Percentiles rank a stretch among this genome's conserved stretches.
Conservation (phyloP, 768 basidiomycete species). For the Auricularia sp. region DNA sequence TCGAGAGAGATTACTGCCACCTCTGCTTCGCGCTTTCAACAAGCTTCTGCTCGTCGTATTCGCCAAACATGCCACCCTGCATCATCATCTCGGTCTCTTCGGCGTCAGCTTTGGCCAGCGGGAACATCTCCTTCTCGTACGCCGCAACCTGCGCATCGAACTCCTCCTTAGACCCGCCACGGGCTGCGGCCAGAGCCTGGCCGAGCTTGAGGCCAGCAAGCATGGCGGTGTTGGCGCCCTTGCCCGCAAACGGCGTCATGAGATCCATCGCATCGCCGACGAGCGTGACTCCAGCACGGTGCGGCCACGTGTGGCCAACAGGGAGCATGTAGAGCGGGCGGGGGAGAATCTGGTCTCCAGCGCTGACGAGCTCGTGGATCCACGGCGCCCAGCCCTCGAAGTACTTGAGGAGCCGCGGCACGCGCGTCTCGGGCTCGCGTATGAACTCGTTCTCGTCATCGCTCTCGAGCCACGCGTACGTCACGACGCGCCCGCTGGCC, state of each 20-base stretch:
- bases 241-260: not conserved
- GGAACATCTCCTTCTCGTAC: not conserved
- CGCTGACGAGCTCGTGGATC: not conserved
- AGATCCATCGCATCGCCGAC: too few relatives aligned
- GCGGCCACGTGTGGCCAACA: not conserved
- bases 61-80: too few relatives aligned
- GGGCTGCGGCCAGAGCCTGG: not conserved
- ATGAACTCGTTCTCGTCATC: not conserved
- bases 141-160: not conserved
- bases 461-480: conserved; percentile 8
- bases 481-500: conserved; percentile 11
- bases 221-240: not conserved
- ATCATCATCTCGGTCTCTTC: too few relatives aligned
- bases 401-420: not conserved
- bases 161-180: not conserved
- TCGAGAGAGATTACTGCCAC: too few relatives aligned
- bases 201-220: not conserved
- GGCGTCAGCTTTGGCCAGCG: not conserved
- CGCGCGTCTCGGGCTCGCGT: not conserved
- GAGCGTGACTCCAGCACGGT: not conserved
- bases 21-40: too few relatives aligned
- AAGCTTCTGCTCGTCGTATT: too few relatives aligned
- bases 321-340: not conserved
- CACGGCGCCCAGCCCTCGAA: not conserved
- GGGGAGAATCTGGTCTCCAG: not conserved